A percentile compares a stretch with the other conserved stretches of the same genome.
Conservation (phyloP, 2,329 filamentous ascomycete species). For the Tolypocladium ovalisporum region DNA sequence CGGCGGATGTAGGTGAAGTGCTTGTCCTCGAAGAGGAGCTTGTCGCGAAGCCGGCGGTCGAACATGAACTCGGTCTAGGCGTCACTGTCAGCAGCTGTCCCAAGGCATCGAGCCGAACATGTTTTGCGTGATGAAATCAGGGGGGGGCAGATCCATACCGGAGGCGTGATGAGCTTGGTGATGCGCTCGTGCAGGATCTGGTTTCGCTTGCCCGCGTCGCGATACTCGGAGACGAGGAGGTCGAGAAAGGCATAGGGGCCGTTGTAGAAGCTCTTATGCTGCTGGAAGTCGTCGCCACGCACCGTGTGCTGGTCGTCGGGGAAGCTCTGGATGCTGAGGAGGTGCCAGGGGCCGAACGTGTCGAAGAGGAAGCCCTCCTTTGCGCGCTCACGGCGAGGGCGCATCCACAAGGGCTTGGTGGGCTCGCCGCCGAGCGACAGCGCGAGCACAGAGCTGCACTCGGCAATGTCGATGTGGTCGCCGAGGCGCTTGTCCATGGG, state of each 20-base stretch:
- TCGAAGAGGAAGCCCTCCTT: slow-evolving; percentile 44
- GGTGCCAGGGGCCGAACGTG: slow-evolving; percentile 49
- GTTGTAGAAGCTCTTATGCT: slow-evolving; percentile 45
- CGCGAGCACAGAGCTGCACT: slow-evolving; percentile 49
- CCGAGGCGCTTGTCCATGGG: slow-evolving; percentile 23
- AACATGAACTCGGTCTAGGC: slow-evolving; percentile 44
- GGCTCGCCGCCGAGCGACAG: slow-evolving; percentile 43
- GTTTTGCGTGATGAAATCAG: not conserved
- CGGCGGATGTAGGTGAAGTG: slow-evolving; percentile 49
- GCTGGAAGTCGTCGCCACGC: slow-evolving; percentile 40
- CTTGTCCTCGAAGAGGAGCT: slow-evolving; percentile 49
- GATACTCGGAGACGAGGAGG: slow-evolving; percentile 46
- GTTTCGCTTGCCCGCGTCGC: slow-evolving; percentile 48
- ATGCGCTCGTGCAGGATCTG: slow-evolving; percentile 45
- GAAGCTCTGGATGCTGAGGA: slow-evolving; percentile 47
- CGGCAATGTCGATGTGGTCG: slow-evolving; percentile 46
- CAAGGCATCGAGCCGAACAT: not conserved
- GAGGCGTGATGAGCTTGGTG: slow-evolving; percentile 47
- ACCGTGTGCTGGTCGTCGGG: slow-evolving; percentile 47
- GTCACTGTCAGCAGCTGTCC: not conserved
- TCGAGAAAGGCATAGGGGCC: slow-evolving; percentile 52
- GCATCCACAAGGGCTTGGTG: slow-evolving; percentile 36
- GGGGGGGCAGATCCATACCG: slow-evolving; percentile 20
- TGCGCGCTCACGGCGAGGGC: slow-evolving; percentile 33
- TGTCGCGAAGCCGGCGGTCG: slow-evolving; percentile 40